A percentile compares a stretch with the other conserved stretches of the same genome.
phyloP scores from a whole-genome alignment of 345 rosid species.

The Dipteronia sinensis region DNA sequence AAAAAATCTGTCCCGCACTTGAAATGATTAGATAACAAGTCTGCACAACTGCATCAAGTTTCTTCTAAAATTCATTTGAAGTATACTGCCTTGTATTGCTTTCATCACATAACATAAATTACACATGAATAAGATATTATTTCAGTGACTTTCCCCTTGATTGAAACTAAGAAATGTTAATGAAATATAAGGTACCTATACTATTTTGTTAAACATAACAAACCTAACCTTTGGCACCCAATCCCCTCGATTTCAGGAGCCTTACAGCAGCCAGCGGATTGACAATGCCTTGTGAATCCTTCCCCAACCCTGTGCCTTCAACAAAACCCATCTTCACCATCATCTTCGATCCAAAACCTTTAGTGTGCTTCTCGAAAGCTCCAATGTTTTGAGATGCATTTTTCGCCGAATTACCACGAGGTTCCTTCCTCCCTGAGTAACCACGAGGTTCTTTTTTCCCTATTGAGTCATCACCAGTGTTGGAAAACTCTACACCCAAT shows the following conservation, averaged over 20 bases:
- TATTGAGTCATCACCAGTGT: slow-evolving; percentile 26
- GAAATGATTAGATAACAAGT: background rate
- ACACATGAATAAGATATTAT: too few relatives aligned
- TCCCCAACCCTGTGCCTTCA: slow-evolving; percentile 83
- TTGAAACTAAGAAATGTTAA: background rate
- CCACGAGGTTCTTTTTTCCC: slow-evolving; percentile 17
- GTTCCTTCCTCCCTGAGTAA: slow-evolving; percentile 22
- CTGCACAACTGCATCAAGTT: background rate
- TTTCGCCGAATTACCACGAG: slow-evolving; percentile 22
- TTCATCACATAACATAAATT: background rate
- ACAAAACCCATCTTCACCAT: slow-evolving; percentile 94
- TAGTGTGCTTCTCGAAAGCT: slow-evolving; percentile 81
- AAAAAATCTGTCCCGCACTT: background rate
- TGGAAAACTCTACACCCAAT: slow-evolving; percentile 56
- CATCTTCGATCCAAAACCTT: slow-evolving; percentile 87
- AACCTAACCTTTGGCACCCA: slow-evolving; percentile 59
- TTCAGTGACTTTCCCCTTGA: background rate
- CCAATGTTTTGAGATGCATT: slow-evolving; percentile 50
- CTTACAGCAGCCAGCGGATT: slow-evolving; percentile 63
- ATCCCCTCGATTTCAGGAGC: slow-evolving; percentile 66
- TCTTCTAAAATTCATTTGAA: background rate
- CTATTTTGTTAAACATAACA: background rate
- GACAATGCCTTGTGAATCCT: slow-evolving; percentile 71
- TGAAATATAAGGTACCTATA: background rate
- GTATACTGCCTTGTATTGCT: background rate